Evolutionary conservation across 768 basidiomycete genomes (phyloP).

Genomic region (Hydnomerulius pinastri): DNA sequence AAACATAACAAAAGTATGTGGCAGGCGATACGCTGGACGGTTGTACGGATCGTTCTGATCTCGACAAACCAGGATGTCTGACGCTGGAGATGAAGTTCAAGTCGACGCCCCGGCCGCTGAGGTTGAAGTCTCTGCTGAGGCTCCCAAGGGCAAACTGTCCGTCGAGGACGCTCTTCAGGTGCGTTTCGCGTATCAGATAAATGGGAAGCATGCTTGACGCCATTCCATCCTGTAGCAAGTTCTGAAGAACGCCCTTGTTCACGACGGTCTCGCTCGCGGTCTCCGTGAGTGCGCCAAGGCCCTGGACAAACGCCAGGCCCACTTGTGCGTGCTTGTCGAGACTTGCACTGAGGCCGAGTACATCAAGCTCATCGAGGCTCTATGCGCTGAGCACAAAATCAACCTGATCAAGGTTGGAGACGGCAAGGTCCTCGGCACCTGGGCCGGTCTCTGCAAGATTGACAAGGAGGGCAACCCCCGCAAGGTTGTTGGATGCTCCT

Average conservation of each 20-base stretch:
- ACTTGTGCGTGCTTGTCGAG: constrained; percentile 98
- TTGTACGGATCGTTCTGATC: neutral
- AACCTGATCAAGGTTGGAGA: constrained; percentile 99
- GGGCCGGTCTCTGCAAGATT: constrained; percentile 99
- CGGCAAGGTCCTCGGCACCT: constrained; percentile 95
- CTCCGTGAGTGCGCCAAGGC: constrained; percentile 98
- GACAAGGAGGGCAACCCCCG: constrained; percentile 98
- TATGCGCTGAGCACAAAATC: constrained; percentile 99
- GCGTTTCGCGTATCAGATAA: constrained; percentile 8
- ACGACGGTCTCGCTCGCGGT: constrained; percentile 97
- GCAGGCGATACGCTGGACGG: constrained; percentile 9
- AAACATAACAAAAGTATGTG: constrained; percentile 41
- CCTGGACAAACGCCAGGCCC: constrained; percentile 97
- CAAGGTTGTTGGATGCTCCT: constrained; percentile 91
- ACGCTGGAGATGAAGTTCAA: constrained; percentile 95
- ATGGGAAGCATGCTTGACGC: neutral
- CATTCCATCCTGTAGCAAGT: constrained; percentile 70
- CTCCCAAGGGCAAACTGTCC: constrained; percentile 92
- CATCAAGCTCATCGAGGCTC: constrained; percentile 99
- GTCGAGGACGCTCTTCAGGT: constrained; percentile 96
- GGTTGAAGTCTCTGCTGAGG: constrained; percentile 84
- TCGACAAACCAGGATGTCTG: constrained; percentile 71
- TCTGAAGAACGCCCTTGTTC: constrained; percentile 96
- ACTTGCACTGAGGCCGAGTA: constrained; percentile 99
- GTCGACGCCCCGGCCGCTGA: constrained; percentile 64